Base-by-base conservation (phyloP, 768 basidiomycete species). In the Hemileccinum rubropunctum region DNA sequence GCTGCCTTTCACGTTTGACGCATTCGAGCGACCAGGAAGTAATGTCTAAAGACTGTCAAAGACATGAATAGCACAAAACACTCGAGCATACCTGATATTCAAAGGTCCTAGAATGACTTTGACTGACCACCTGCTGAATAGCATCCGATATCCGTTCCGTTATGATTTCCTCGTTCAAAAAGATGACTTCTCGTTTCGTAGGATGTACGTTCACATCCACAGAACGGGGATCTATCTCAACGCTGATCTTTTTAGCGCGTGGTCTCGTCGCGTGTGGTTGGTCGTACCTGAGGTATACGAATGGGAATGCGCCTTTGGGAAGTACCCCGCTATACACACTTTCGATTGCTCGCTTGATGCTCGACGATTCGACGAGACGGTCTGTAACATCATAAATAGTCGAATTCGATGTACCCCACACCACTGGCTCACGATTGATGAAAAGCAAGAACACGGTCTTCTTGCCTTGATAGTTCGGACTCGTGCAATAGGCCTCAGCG, bases 171-270 rank as follows among this genome's bases (percentile, higher is more conserved):
- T 98, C 93, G 53, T 97, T 83, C 42, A 98, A 67, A 61, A 98
- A 98, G 57, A 93, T 91, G 1, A 98, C 93, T 65, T 98, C 95
- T 39, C 89, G 87, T 66, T 99, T 99, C 2, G 97, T 98, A 0
- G 95, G 97, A 64, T 98, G 95, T 8, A 98, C 93, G 59, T 99
- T 99, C 47, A 98, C 95, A 59, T 99, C 97, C 15, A 99, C 87
- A 21, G 88, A 83, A 27, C 82, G 78, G 0, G 94, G 92, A 53
- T 93, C 86, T 58, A 98, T 85, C 36, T 84, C 75, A 37, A 98
- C 67, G 58, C 94, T 95, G 52, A 23, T 21, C 40, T 41, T 37
- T 42, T 43, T 13, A 53, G 51, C 43, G 12, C 27, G 34, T 15
- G 28, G 39, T 13, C 11, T 27, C 6, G 27, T 20, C n/a, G 18